Evolutionary conservation across 352 stramenopile genomes (phyloP).

Genomic region (Phytophthora crassamura): DNA sequence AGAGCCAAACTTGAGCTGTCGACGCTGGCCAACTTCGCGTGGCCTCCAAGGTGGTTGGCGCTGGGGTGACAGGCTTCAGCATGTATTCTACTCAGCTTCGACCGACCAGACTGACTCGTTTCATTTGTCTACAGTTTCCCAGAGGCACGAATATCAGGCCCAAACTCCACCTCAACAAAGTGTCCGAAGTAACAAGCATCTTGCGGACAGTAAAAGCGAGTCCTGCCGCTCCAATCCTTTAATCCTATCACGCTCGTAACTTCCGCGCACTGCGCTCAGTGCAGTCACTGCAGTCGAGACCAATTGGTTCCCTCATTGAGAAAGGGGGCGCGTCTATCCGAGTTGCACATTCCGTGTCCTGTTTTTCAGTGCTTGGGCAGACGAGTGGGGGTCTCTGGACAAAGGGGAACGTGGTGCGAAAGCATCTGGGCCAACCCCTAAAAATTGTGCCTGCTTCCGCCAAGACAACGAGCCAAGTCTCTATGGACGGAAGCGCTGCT

Average conservation of each 20-base stretch:
- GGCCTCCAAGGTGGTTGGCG: too few species aligned
- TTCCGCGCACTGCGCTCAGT: constrained; percentile 2
- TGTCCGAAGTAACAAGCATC: neutral
- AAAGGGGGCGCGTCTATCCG: constrained; percentile 34
- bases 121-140: neutral
- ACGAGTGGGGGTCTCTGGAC: constrained; percentile 16
- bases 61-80: too few species aligned
- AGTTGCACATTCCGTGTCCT: constrained; percentile 33
- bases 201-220: constrained; percentile 33
- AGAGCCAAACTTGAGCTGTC: too few species aligned
- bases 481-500: constrained; percentile 12
- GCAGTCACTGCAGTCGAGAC: neutral
- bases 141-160: constrained; percentile 4
- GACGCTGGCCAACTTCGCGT: too few species aligned
- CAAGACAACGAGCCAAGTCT: constrained; percentile 13
- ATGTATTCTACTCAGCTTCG: too few species aligned
- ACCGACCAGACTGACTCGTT: neutral
- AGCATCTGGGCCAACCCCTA: constrained; percentile 21
- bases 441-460: constrained; percentile 25
- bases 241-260: constrained; percentile 25
- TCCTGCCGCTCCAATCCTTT: constrained; percentile 19
- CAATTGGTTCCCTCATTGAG: constrained; percentile 18
- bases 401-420: constrained; percentile 26
- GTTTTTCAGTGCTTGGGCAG: constrained; percentile 23
- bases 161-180: constrained; percentile 5